phyloP scores from a whole-genome alignment of 768 basidiomycete genomes.

The Pleurotus cornucopiae region DNA sequence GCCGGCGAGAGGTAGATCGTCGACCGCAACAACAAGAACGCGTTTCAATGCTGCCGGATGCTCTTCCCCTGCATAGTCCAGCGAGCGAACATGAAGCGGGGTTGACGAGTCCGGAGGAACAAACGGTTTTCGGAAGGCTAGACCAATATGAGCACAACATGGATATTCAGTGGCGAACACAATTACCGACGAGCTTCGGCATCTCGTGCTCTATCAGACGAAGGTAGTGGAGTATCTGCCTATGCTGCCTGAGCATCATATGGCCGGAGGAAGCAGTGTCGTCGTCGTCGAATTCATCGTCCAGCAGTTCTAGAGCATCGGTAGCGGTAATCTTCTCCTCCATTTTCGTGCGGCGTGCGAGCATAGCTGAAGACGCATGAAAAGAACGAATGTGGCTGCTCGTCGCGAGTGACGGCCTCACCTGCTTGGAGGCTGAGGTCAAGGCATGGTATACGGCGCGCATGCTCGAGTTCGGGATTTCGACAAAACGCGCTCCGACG shows the following conservation, averaged over 20 bases:
- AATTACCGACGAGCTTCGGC: conserved; percentile 76
- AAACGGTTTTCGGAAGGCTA: conserved; percentile 83
- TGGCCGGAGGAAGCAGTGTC: conserved; percentile 74
- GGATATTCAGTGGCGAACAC: conserved; percentile 1
- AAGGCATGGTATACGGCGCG: neutral
- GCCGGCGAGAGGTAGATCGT: conserved; percentile 61
- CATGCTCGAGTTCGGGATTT: neutral
- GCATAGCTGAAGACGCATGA: conserved; percentile 20
- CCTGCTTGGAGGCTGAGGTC: neutral
- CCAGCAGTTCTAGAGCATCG: conserved; percentile 39
- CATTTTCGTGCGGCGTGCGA: conserved; percentile 30
- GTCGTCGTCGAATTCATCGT: conserved; percentile 42
- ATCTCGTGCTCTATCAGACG: conserved; percentile 87
- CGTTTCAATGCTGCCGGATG: conserved; percentile 74
- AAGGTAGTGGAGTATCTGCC: conserved; percentile 72
- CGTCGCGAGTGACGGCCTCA: neutral
- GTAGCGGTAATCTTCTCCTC: conserved; percentile 38
- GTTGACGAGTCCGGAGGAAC: conserved; percentile 53
- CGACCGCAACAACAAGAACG: conserved; percentile 69
- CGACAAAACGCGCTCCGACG: too few relatives aligned
- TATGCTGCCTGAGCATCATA: conserved; percentile 66
- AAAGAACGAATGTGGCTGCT: conserved; percentile 11
- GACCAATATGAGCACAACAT: conserved; percentile 6
- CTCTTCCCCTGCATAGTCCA: conserved; percentile 73
- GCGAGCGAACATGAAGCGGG: conserved; percentile 68